phyloP scores from a whole-genome alignment of 768 basidiomycete genomes.

The Lepiota venenata region DNA sequence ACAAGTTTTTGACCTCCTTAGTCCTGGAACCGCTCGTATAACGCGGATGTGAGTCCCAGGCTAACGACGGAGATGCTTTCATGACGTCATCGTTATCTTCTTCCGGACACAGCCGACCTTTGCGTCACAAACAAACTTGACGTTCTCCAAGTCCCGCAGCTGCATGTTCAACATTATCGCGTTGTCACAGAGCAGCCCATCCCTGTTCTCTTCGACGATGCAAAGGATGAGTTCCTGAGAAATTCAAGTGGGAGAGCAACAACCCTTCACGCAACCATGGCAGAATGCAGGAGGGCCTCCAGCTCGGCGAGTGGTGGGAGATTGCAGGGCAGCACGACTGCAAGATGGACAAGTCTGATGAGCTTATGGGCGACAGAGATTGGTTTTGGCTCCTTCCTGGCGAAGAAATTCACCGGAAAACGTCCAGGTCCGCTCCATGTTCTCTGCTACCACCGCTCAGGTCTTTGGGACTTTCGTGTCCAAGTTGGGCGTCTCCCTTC shows the following conservation, averaged over 20 bases:
- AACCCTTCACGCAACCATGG: constrained; percentile 75
- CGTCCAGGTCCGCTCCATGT: too few species aligned
- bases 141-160: constrained; percentile 17
- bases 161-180: constrained; percentile 16
- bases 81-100: too few species aligned
- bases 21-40: too few species aligned
- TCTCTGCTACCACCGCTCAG: neutral
- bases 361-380: constrained; percentile 76
- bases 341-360: constrained; percentile 89
- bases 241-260: constrained; percentile 75
- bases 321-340: constrained; percentile 74
- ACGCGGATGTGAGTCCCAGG: too few species aligned
- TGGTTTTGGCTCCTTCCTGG: too few species aligned
- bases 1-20: too few species aligned
- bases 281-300: constrained; percentile 85
- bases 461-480: too few species aligned
- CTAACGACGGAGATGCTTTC: too few species aligned
- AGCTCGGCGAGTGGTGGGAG: constrained; percentile 86
- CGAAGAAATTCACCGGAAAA: too few species aligned
- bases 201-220: constrained; percentile 76
- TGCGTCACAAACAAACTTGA: constrained; percentile 16
- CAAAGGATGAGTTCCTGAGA: constrained; percentile 65
- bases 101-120: too few species aligned
- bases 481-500: constrained; percentile 78
- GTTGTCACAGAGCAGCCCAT: constrained; percentile 66